A percentile compares a stretch with the other conserved stretches of the same genome.
phyloP scores from a whole-genome alignment of 495 filamentous ascomycete species.

The Evernia prunastri region DNA sequence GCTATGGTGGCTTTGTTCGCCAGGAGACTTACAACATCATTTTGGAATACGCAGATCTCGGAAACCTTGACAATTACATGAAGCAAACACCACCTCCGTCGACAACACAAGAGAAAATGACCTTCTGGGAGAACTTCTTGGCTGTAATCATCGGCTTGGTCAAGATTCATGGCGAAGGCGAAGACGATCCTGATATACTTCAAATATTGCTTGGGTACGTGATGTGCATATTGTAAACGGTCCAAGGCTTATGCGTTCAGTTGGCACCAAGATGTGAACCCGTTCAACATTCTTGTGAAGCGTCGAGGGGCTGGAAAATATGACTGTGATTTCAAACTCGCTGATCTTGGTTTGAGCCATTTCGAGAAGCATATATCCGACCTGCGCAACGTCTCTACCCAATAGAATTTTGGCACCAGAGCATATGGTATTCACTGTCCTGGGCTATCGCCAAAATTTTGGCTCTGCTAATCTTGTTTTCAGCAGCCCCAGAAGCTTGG shows the following conservation, averaged over 20 bases:
- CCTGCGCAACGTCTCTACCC: slow-evolving; percentile 23
- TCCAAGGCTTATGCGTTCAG: slow-evolving; percentile 16
- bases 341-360: slow-evolving; percentile 35
- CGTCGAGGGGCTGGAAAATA: slow-evolving; percentile 26
- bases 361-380: slow-evolving; percentile 23
- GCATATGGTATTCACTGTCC: slow-evolving; percentile 30
- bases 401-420: slow-evolving; percentile 30
- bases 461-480: neutral
- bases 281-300: slow-evolving; percentile 36
- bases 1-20: slow-evolving; percentile 39
- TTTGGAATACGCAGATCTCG: slow-evolving; percentile 42
- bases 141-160: slow-evolving; percentile 27
- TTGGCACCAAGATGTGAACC: slow-evolving; percentile 40
- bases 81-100: slow-evolving; percentile 27
- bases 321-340: slow-evolving; percentile 37
- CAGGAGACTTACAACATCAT: slow-evolving; percentile 36
- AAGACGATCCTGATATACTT: neutral
- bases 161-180: slow-evolving; percentile 32
- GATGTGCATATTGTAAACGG: neutral
- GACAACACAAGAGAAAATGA: slow-evolving; percentile 11
- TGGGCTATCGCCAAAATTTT: neutral
- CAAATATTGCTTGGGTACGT: slow-evolving; percentile 19
- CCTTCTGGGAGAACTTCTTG: neutral
- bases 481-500: slow-evolving; percentile 35
- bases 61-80: slow-evolving; percentile 39